Percentiles rank a stretch among this genome's conserved stretches.
Evolutionary conservation across 805 yeast species (phyloP).

Genomic region (Hanseniaspora mollemarum): DNA sequence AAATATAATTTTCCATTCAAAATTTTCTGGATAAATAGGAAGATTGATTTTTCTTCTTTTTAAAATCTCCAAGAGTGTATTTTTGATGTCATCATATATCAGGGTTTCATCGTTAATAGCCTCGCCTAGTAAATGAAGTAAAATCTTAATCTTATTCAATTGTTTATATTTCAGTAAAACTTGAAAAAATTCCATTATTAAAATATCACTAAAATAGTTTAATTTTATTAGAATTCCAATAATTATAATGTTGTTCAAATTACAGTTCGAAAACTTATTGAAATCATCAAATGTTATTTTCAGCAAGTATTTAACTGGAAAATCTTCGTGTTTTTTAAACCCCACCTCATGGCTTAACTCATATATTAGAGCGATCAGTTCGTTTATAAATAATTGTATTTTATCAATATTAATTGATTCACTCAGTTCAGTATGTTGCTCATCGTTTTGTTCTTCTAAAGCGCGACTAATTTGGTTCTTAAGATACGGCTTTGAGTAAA

Average conservation of each 20-base stretch:
- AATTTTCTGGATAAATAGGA: slow-evolving; percentile 11
- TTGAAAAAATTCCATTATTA: slow-evolving; percentile 9
- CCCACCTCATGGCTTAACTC: neutral
- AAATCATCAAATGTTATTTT: slow-evolving; percentile 10
- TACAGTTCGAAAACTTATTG: slow-evolving; percentile 4
- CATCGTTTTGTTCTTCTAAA: neutral
- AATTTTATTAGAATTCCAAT: slow-evolving; percentile 2
- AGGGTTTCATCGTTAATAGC: slow-evolving; percentile 8
- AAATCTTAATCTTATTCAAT: slow-evolving; percentile 6
- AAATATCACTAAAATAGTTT: slow-evolving; percentile 9
- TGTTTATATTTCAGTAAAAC: slow-evolving; percentile 4
- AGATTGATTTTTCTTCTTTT: slow-evolving; percentile 9
- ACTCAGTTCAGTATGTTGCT: neutral
- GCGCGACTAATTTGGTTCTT: neutral
- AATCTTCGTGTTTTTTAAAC: neutral
- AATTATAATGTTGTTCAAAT: slow-evolving; percentile 4
- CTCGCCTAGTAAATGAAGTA: neutral
- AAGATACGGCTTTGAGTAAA: neutral
- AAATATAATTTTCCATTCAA: slow-evolving; percentile 5
- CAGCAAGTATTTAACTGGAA: neutral
- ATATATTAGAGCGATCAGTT: neutral
- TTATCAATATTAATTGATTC: neutral
- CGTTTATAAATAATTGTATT: neutral
- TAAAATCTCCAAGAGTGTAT: slow-evolving; percentile 6
- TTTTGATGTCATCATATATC: slow-evolving; percentile 5